Percentiles rank a stretch among this genome's conserved stretches.
phyloP scores from a whole-genome alignment of 2,329 filamentous ascomycete species.

The Blastomyces percursus region DNA sequence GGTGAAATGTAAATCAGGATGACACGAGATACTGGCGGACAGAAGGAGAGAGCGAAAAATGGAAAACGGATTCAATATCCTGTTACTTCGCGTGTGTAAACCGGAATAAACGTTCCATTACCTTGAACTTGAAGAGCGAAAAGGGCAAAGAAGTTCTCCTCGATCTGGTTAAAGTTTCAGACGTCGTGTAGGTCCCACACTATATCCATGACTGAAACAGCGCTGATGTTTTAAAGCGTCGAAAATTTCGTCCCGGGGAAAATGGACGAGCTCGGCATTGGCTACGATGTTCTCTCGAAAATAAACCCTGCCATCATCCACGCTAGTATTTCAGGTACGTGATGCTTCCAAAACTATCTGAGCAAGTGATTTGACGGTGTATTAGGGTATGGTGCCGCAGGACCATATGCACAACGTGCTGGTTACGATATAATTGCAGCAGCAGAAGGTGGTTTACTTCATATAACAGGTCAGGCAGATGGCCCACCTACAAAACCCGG shows the following conservation, averaged over 20 bases:
- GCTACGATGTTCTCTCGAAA: conserved; percentile 28
- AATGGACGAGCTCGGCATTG: conserved; percentile 32
- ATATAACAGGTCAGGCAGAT: conserved; percentile 34
- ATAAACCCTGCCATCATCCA: conserved; percentile 34
- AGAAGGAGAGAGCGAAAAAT: conserved; percentile 20
- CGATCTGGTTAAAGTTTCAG: conserved; percentile 26
- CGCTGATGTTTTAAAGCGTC: conserved; percentile 17
- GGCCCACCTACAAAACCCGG: conserved; percentile 34
- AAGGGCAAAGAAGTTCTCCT: conserved; percentile 25
- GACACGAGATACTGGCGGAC: conserved; percentile 26
- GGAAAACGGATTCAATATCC: conserved; percentile 26
- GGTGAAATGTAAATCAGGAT: conserved; percentile 13
- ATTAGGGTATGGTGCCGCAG: conserved; percentile 29
- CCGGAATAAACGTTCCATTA: conserved; percentile 36
- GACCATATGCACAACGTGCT: conserved; percentile 34
- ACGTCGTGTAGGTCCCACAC: conserved; percentile 26
- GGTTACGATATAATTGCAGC: conserved; percentile 39
- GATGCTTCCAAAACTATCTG: background rate
- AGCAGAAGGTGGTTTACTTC: conserved; percentile 35
- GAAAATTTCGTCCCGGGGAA: conserved; percentile 38
- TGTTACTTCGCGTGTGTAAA: conserved; percentile 37
- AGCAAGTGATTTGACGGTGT: background rate
- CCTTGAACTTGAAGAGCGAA: conserved; percentile 23
- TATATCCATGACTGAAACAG: background rate
- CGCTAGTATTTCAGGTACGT: conserved; percentile 33